Conservation (phyloP, 1,284 basidiomycete species). For the Coniferiporia sulphurascens region DNA sequence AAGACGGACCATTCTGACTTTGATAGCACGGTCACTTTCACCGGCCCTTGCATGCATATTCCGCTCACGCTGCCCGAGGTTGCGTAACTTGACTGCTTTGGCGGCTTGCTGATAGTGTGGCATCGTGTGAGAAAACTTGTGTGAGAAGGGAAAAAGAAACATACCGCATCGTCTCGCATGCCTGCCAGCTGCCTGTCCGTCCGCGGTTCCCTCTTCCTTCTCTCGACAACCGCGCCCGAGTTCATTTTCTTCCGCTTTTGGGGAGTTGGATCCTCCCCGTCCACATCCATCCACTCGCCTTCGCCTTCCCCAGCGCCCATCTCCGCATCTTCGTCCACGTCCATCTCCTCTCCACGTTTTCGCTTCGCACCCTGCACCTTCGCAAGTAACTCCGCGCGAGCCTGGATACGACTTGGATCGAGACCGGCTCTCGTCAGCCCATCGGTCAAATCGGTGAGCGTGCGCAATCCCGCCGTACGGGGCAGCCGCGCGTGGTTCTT, state of each 20-base stretch:
- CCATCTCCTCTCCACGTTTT: conserved; percentile 47
- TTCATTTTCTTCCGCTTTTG: conserved; percentile 61
- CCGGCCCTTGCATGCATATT: conserved; percentile 87
- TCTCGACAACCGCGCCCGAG: conserved; percentile 49
- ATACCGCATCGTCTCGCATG: conserved; percentile 66
- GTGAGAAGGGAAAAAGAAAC: conserved; percentile 24
- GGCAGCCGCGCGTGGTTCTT: conserved; percentile 85
- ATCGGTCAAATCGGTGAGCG: conserved; percentile 80
- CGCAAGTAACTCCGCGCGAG: conserved; percentile 80
- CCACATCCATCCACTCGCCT: conserved; percentile 52
- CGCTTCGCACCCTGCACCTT: conserved; percentile 71
- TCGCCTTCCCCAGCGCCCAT: conserved; percentile 41
- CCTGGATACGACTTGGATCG: conserved; percentile 85
- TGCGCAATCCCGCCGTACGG: conserved; percentile 82
- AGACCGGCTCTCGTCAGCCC: conserved; percentile 84
- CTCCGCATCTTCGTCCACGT: conserved; percentile 31
- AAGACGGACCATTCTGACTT: conserved; percentile 66
- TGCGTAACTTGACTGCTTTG: conserved; percentile 76
- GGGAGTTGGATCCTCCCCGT: conserved; percentile 46
- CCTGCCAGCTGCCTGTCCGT: conserved; percentile 77
- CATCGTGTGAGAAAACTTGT: no score
- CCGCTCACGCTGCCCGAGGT: conserved; percentile 79
- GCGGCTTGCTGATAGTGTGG: conserved; percentile 58
- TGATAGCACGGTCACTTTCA: conserved; percentile 82
- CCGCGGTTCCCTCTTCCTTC: conserved; percentile 51